Percentiles rank a stretch among this genome's conserved stretches.
These are phyloP conservation scores for Cokeromyces recurvatus DNA, from an alignment of 371 early-diverging fungal species.

Conservation along the genomic window DNA sequence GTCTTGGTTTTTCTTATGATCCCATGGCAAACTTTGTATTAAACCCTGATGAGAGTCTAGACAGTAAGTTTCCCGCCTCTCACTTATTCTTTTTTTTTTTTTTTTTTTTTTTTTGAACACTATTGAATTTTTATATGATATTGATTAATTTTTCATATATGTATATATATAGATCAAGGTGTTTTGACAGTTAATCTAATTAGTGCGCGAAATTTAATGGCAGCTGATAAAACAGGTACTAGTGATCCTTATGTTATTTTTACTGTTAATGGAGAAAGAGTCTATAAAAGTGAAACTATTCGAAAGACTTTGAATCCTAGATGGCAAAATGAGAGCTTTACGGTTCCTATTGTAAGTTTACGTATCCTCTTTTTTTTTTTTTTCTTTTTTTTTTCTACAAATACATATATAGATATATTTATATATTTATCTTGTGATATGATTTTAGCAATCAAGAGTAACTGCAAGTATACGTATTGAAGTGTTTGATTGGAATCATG, in stretches of 20 bases:
- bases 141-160: no score
- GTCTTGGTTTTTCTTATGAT: slow-evolving; percentile 47
- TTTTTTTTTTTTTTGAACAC: no score
- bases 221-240: slow-evolving; percentile 51
- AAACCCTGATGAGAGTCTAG: slow-evolving; percentile 56
- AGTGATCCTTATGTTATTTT: slow-evolving; percentile 85
- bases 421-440: no score
- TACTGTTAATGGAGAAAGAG: slow-evolving; percentile 71
- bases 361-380: not conserved
- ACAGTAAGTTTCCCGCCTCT: slow-evolving; percentile 55
- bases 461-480: slow-evolving; percentile 65
- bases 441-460: slow-evolving; percentile 45
- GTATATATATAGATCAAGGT: slow-evolving; percentile 47
- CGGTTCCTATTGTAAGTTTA: slow-evolving; percentile 61
- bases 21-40: slow-evolving; percentile 46
- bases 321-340: slow-evolving; percentile 70
- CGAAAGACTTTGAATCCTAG: slow-evolving; percentile 80
- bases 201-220: slow-evolving; percentile 44
- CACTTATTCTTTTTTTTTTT: no score
- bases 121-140: no score
- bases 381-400: not conserved
- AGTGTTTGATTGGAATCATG: slow-evolving; percentile 83
- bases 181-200: slow-evolving; percentile 42
- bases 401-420: no score
- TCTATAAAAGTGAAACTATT: slow-evolving; percentile 70